Percentiles rank a stretch among this genome's conserved stretches.
Evolutionary conservation across 78 protist species (phyloP).

Genomic region (Mastigamoeba balamuthi): DNA sequence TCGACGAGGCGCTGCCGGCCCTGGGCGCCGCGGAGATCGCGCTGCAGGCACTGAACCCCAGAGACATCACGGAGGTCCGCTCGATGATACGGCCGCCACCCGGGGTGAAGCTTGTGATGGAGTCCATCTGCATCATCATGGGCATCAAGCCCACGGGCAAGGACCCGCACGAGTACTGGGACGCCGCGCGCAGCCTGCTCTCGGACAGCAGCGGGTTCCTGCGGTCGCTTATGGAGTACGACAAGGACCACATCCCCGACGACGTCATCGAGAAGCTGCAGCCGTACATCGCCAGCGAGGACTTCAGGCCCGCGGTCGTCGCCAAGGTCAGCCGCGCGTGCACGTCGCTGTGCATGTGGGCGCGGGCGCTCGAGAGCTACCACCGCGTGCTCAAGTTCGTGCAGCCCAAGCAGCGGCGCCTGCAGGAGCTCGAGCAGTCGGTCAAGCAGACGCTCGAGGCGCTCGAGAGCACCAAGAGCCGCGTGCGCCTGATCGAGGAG

Average conservation of each 20-base stretch:
- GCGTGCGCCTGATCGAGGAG: slow-evolving; percentile 35
- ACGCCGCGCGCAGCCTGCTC: slow-evolving; percentile 36
- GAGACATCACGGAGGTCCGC: slow-evolving; percentile 51
- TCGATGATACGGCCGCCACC: slow-evolving; percentile 52
- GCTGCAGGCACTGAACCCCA: slow-evolving; percentile 43
- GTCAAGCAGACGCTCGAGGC: slow-evolving; percentile 12
- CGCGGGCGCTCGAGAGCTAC: slow-evolving; percentile 67
- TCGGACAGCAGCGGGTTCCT: slow-evolving; percentile 35
- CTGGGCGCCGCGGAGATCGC: slow-evolving; percentile 59
- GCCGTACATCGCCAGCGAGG: slow-evolving; percentile 54
- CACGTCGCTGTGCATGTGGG: slow-evolving; percentile 74
- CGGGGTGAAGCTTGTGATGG: slow-evolving; percentile 65
- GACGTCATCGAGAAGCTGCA: slow-evolving; percentile 14
- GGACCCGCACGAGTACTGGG: slow-evolving; percentile 69
- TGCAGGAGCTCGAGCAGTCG: slow-evolving; percentile 31
- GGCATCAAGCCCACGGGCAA: slow-evolving; percentile 27
- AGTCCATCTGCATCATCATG: slow-evolving; percentile 66
- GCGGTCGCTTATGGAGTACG: slow-evolving; percentile 31
- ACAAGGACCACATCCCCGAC: slow-evolving; percentile 57
- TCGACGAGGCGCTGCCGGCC: slow-evolving; percentile 79
- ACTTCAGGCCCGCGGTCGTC: slow-evolving; percentile 49
- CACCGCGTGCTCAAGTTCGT: slow-evolving; percentile 54
- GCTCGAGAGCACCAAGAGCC: slow-evolving; percentile 18
- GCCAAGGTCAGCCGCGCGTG: slow-evolving; percentile 59
- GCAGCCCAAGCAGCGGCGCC: slow-evolving; percentile 59